Evolutionary conservation across 2,329 filamentous ascomycete species (phyloP).

Genomic region (Zasmidium angulare): DNA sequence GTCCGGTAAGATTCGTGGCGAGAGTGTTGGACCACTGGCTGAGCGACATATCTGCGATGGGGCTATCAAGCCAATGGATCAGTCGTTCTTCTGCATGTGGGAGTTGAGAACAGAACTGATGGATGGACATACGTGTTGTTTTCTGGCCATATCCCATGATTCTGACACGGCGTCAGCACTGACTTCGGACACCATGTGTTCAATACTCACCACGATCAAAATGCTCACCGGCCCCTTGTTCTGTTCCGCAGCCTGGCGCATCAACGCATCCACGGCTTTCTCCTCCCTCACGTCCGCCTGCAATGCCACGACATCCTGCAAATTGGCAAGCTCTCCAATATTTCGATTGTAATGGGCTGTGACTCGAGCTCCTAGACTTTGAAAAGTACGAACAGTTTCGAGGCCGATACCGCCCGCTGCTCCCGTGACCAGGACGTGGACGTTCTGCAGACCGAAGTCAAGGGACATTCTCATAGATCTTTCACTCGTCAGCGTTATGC

Average conservation of each 20-base stretch:
- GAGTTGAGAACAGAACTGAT: too few species aligned
- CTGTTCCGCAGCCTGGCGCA: slow-evolving; percentile 32
- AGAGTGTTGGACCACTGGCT: slow-evolving; percentile 32
- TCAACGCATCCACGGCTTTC: slow-evolving; percentile 31
- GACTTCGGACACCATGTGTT: neutral
- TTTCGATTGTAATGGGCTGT: slow-evolving; percentile 41
- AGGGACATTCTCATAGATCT: slow-evolving; percentile 26
- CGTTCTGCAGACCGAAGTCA: slow-evolving; percentile 30
- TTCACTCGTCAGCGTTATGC: neutral
- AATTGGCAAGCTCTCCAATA: slow-evolving; percentile 33
- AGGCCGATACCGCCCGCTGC: slow-evolving; percentile 34
- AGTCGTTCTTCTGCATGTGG: neutral
- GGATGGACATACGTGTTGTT: slow-evolving; percentile 16
- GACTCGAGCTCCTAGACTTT: slow-evolving; percentile 37
- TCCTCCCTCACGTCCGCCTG: slow-evolving; percentile 38
- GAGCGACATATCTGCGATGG: slow-evolving; percentile 30
- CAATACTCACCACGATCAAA: slow-evolving; percentile 36
- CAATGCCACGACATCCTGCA: slow-evolving; percentile 24
- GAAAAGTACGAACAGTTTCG: slow-evolving; percentile 38
- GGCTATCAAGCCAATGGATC: slow-evolving; percentile 6
- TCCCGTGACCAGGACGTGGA: slow-evolving; percentile 38
- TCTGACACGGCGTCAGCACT: slow-evolving; percentile 14
- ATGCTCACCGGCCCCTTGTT: slow-evolving; percentile 39
- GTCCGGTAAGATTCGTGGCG: slow-evolving; percentile 31
- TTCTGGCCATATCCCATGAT: slow-evolving; percentile 36